Evolutionary conservation across 2,329 filamentous ascomycete genomes (phyloP).

Genomic region (Trichoderma brevicompactum): DNA sequence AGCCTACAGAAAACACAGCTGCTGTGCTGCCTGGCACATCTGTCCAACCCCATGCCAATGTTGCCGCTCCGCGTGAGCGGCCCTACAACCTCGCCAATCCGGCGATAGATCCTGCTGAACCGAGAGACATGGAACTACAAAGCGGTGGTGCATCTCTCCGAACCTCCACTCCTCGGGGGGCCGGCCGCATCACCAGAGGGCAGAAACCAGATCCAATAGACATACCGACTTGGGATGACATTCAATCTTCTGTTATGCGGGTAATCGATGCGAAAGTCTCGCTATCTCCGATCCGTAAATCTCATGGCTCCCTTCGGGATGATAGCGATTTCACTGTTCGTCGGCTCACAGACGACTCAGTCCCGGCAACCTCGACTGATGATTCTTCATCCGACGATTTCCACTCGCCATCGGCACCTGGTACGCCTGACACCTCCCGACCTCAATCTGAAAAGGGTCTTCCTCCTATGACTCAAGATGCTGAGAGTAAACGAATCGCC

Average conservation of each 20-base stretch:
- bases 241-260: conserved; percentile 32
- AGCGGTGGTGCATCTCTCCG: conserved; percentile 20
- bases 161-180: conserved; percentile 4
- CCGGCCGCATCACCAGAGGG: not conserved
- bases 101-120: conserved; percentile 7
- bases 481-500: conserved; percentile 14
- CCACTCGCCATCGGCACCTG: conserved; percentile 42
- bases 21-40: not conserved
- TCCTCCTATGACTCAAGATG: conserved; percentile 30
- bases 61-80: not conserved
- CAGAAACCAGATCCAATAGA: conserved; percentile 22
- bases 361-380: conserved; percentile 43
- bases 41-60: not conserved
- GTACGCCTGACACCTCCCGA: conserved; percentile 48
- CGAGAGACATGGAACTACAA: not conserved
- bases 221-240: conserved; percentile 32
- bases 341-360: conserved; percentile 15
- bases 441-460: conserved; percentile 47
- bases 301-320: conserved; percentile 24
- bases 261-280: conserved; percentile 31
- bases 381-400: conserved; percentile 47
- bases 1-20: not conserved
- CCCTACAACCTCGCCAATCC: not conserved
- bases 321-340: conserved; percentile 30
- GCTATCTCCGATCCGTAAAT: conserved; percentile 29